phyloP scores from a whole-genome alignment of 2,329 filamentous ascomycete genomes.

The Chaetomiaceae sp. region DNA sequence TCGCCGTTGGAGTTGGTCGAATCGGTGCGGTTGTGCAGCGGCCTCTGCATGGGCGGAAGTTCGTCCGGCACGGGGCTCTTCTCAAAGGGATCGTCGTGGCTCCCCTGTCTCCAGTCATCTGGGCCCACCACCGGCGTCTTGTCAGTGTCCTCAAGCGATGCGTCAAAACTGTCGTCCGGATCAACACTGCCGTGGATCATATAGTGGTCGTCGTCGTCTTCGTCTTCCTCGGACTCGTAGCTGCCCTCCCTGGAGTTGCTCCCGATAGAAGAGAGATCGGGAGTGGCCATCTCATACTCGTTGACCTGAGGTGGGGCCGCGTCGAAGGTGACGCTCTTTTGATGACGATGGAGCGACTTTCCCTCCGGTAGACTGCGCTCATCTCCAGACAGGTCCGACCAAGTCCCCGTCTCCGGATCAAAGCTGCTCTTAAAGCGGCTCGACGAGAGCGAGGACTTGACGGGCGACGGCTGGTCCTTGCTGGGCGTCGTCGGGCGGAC shows the following conservation, averaged over 20 bases:
- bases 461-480: constrained; percentile 70
- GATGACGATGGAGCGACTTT: constrained; percentile 68
- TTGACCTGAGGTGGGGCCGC: constrained; percentile 89
- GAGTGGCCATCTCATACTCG: constrained; percentile 97
- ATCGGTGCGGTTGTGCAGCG: constrained; percentile 58
- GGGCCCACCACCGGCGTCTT: constrained; percentile 98
- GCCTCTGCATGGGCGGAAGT: constrained; percentile 41
- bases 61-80: constrained; percentile 61
- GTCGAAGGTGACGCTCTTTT: constrained; percentile 97
- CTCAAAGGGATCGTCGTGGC: constrained; percentile 47
- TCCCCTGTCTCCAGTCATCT: constrained; percentile 84
- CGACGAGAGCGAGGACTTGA: constrained; percentile 80
- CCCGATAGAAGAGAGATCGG: constrained; percentile 86
- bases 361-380: constrained; percentile 58
- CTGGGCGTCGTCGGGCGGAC: constrained; percentile 47
- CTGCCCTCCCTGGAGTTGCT: constrained; percentile 89
- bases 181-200: constrained; percentile 51
- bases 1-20: constrained; percentile 75
- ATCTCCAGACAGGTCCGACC: constrained; percentile 57
- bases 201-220: constrained; percentile 56
- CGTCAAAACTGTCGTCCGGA: constrained; percentile 88
- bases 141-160: constrained; percentile 87
- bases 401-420: constrained; percentile 61
- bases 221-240: constrained; percentile 77
- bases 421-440: constrained; percentile 60